Evolutionary conservation across 2,329 filamentous ascomycete species (phyloP).

Genomic region (Cercospora beticola): DNA sequence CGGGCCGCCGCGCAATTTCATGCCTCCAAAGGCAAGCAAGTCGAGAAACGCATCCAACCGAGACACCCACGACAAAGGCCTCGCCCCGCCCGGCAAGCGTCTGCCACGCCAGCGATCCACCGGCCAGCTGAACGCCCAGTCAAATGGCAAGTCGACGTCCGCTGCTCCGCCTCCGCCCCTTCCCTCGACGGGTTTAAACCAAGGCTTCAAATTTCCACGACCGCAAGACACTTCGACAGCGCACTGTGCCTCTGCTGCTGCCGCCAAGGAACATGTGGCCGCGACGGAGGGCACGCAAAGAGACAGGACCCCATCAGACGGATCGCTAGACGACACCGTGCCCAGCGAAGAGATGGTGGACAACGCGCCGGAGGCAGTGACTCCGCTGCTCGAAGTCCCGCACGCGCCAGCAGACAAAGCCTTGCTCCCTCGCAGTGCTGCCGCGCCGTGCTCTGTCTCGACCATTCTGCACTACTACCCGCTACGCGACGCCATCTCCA

Average conservation of each 20-base stretch:
- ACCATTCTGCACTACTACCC: constrained; percentile 89
- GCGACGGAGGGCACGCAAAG: constrained; percentile 32
- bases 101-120: constrained; percentile 52
- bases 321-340: constrained; percentile 43
- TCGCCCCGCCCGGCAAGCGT: constrained; percentile 75
- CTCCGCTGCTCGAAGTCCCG: constrained; percentile 25
- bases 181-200: constrained; percentile 41
- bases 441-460: constrained; percentile 72
- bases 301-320: constrained; percentile 45
- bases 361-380: constrained; percentile 33
- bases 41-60: constrained; percentile 45
- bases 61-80: constrained; percentile 72
- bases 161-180: constrained; percentile 42
- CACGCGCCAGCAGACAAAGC: constrained; percentile 44
- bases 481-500: constrained; percentile 91
- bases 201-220: constrained; percentile 39
- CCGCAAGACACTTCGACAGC: constrained; percentile 29
- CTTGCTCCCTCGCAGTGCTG: constrained; percentile 62
- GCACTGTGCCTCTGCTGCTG: constrained; percentile 19
- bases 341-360: constrained; percentile 34
- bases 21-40: constrained; percentile 49
- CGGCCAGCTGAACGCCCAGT: constrained; percentile 45
- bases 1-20: constrained; percentile 35
- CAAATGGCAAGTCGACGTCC: constrained; percentile 41
- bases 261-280: constrained; percentile 30